Conservation (phyloP, 1,284 basidiomycete species). For the Vanrija humicola region DNA sequence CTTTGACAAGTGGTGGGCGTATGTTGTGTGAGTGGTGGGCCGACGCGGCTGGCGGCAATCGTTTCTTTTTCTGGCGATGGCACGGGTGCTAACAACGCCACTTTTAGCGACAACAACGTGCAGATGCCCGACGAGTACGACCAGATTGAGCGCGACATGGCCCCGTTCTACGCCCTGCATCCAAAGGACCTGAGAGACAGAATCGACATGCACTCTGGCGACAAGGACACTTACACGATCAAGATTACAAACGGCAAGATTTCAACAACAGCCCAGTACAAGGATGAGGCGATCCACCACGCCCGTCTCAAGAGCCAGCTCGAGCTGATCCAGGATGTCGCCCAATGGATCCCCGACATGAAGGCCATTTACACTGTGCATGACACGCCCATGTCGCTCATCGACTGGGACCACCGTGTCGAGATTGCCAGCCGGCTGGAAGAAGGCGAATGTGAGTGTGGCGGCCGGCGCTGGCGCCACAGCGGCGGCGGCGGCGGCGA, state of each 20-base stretch:
- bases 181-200: conserved; percentile 61
- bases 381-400: conserved; percentile 52
- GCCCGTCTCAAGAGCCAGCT: conserved; percentile 41
- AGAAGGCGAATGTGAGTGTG: conserved; percentile 49
- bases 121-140: conserved; percentile 48
- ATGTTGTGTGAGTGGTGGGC: conserved; percentile 50
- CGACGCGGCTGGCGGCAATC: background rate
- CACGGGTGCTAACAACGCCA: background rate
- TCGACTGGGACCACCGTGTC: conserved; percentile 51
- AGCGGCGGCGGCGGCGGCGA: too few species aligned
- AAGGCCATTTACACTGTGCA: conserved; percentile 38
- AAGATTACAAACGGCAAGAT: conserved; percentile 16
- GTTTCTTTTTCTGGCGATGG: background rate
- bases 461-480: background rate
- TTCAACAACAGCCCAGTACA: conserved; percentile 13
- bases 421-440: conserved; percentile 51
- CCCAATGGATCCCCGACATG: conserved; percentile 38
- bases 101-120: conserved; percentile 52
- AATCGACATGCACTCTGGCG: conserved; percentile 44
- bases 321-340: conserved; percentile 32
- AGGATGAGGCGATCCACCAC: conserved; percentile 23
- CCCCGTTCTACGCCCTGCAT: conserved; percentile 43
- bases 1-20: conserved; percentile 60
- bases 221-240: conserved; percentile 23
- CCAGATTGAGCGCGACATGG: conserved; percentile 40